Conservation (phyloP, 23 red algal genomes). For the Gracilaria vermiculophylla region DNA sequence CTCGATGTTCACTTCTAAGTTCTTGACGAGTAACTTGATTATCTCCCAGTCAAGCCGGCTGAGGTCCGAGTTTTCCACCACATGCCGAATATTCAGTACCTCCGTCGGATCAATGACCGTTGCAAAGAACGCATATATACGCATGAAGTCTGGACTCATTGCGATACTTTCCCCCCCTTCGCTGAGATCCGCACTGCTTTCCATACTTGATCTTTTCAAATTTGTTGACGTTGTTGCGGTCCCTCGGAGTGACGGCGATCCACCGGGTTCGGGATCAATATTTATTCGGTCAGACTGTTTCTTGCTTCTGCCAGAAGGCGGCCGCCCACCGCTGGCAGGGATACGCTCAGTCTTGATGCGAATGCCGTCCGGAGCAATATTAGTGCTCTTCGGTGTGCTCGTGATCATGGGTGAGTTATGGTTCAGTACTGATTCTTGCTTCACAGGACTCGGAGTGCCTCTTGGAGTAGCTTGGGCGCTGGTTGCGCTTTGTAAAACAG, state of each 20-base stretch:
- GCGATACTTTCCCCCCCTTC: background rate
- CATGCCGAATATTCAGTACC: background rate
- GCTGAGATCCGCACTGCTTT: background rate
- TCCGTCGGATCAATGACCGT: constrained; percentile 65
- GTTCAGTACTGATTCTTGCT: background rate
- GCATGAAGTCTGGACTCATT: constrained; percentile 63
- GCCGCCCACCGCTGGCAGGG: constrained; percentile 8
- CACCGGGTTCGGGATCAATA: constrained; percentile 24
- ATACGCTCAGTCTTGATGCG: background rate
- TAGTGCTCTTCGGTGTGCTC: background rate
- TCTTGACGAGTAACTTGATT: constrained; percentile 83
- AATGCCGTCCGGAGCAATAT: background rate
- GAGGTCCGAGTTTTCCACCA: constrained; percentile 25
- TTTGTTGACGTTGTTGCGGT: background rate
- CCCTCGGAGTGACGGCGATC: background rate
- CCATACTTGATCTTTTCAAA: background rate
- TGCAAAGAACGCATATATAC: constrained; percentile 80
- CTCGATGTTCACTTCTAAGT: constrained; percentile 73
- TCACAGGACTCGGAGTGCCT: background rate
- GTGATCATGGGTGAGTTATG: background rate
- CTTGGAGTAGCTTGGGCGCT: background rate
- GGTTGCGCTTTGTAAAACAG: background rate
- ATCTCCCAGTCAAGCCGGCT: constrained; percentile 77
- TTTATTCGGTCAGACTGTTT: background rate
- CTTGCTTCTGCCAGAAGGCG: background rate